Percentiles rank a stretch among this genome's conserved stretches.
These are phyloP conservation scores for Saccharomycopsis selenospora DNA, from an alignment of 805 yeast genomes.

Conservation along the genomic window DNA sequence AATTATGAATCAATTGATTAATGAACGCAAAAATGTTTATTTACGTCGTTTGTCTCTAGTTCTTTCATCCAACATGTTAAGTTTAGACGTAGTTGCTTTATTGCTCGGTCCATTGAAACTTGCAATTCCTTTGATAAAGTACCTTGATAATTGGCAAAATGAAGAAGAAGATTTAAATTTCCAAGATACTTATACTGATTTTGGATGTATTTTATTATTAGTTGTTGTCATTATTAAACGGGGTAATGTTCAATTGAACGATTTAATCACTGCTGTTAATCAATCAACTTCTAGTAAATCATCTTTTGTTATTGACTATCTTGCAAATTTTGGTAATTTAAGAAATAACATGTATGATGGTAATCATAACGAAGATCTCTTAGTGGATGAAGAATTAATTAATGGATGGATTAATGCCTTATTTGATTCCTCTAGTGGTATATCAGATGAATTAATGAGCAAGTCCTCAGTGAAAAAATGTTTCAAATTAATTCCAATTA, in stretches of 20 bases:
- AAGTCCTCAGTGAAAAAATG: constrained; percentile 60
- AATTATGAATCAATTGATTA: constrained; percentile 32
- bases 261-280: constrained; percentile 20
- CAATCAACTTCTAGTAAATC: not conserved
- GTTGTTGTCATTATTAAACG: constrained; percentile 34
- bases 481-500: constrained; percentile 59
- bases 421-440: constrained; percentile 70
- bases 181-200: constrained; percentile 62
- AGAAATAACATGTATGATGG: not conserved
- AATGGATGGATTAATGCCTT: constrained; percentile 76
- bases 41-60: constrained; percentile 47
- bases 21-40: constrained; percentile 35
- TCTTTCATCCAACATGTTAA: constrained; percentile 36
- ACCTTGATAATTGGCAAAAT: constrained; percentile 41
- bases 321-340: constrained; percentile 15
- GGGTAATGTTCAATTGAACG: constrained; percentile 30
- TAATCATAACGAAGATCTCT: not conserved
- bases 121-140: constrained; percentile 39
- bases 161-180: constrained; percentile 48
- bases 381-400: constrained; percentile 27
- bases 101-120: constrained; percentile 38
- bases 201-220: constrained; percentile 53
- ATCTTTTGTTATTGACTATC: constrained; percentile 13
- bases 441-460: constrained; percentile 75
- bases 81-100: constrained; percentile 39